Evolutionary conservation across 148 eudicot genomes (phyloP), one percentile per base, ranked within the genome.

Genomic region (Spergularia bocconei): DNA sequence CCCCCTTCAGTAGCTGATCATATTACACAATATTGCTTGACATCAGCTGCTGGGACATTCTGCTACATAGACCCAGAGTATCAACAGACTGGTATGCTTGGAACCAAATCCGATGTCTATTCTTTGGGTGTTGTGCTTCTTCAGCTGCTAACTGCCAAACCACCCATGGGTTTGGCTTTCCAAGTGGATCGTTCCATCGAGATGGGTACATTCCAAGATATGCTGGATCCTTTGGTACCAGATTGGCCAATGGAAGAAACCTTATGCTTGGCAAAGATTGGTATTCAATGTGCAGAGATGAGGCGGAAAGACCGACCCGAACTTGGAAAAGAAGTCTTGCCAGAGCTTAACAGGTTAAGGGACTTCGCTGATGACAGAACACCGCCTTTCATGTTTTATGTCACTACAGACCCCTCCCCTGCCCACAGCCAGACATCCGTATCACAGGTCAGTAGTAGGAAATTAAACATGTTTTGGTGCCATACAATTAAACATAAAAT

Each of bases 21-120:
- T 53, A 84, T 88, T 16, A 90, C 93, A 38, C 91, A 86, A 54
- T 88, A 86, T 72, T 80, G 84, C 50, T 50, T 85, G 88, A 90
- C 91, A 38, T 85, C 91, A 61, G 77, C 91, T 1, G 94, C 91
- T 0, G 91, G 94, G 21, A 90, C 94, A 5, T 88, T 88, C 33
- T 86, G 91, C 71, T 90, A 90, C 78, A 90, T 88, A 25, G 94
- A 88, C 73, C 94, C 91, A 0, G 94, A 90, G 77, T 90, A 90
- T 75, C 93, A 90, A 66, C 91, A 86, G 62, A 90, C 91, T 0
- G 93, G 91, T 11, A 85, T 86, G 90, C 84, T 90, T 33, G 89
- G 91, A 33, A 82, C 85, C 13, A 90, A 88, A 77, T 90, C 93
- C 13, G 93, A 90, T 60, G 82, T 90, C 3, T 90, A 86, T 66